These are phyloP conservation scores for Claviceps citrina DNA, from an alignment of 2,329 filamentous ascomycete species.

Conservation along the genomic window DNA sequence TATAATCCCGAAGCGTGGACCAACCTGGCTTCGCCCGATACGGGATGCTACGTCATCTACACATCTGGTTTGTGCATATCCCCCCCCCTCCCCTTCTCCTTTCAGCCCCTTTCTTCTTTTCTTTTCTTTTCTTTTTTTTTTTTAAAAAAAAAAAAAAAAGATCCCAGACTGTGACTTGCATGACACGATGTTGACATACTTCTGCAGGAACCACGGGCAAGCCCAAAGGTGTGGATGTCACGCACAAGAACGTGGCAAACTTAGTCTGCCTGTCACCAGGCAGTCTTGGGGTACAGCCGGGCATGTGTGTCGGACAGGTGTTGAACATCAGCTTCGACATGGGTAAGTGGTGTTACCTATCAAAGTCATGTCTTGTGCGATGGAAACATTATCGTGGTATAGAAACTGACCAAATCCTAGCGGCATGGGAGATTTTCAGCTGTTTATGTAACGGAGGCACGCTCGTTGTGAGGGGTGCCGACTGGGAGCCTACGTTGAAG, in stretches of 20 bases:
- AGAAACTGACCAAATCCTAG: constrained; percentile 18
- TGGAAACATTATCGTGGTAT: background rate
- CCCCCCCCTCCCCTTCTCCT: too few relatives aligned
- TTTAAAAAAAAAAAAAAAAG: background rate
- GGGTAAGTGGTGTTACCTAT: constrained; percentile 27
- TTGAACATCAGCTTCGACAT: constrained; percentile 46
- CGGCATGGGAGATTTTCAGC: constrained; percentile 44
- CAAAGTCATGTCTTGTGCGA: background rate
- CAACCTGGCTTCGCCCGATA: constrained; percentile 20
- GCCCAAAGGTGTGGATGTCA: constrained; percentile 44
- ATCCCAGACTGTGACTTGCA: background rate
- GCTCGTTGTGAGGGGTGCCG: constrained; percentile 33
- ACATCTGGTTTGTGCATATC: constrained; percentile 29
- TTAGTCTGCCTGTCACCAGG: constrained; percentile 35
- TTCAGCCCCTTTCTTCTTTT: background rate
- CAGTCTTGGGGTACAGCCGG: constrained; percentile 32
- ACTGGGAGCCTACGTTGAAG: constrained; percentile 31
- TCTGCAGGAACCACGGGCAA: constrained; percentile 34
- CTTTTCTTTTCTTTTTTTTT: background rate
- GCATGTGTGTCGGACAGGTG: constrained; percentile 37
- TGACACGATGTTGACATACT: background rate
- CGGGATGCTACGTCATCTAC: constrained; percentile 35
- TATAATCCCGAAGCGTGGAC: constrained; percentile 9
- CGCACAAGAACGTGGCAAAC: constrained; percentile 39
- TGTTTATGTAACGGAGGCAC: constrained; percentile 43